Evolutionary conservation across 2,329 filamentous ascomycete species (phyloP).

Genomic region (Aspergillus tubingensis): DNA sequence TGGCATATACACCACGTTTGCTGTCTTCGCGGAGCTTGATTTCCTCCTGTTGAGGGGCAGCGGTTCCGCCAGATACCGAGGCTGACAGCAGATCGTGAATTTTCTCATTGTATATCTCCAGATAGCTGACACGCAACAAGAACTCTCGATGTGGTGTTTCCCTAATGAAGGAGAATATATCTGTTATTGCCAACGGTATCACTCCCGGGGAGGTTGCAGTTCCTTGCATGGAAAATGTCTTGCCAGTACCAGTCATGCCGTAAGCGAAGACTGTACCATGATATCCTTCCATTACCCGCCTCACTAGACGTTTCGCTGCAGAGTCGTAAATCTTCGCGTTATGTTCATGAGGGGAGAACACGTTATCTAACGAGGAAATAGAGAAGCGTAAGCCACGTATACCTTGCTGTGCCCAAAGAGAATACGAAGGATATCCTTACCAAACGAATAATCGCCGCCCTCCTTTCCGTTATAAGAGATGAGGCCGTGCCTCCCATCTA

Average conservation of each 20-base stretch:
- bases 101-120: conserved; percentile 98
- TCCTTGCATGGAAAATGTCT: conserved; percentile 99
- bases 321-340: conserved; percentile 95
- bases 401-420: background rate
- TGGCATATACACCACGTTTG: conserved; percentile 95
- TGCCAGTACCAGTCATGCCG: conserved; percentile 97
- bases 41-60: conserved; percentile 71
- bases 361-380: conserved; percentile 69
- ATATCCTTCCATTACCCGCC: conserved; percentile 98
- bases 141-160: conserved; percentile 96
- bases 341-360: conserved; percentile 90
- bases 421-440: conserved; percentile 53
- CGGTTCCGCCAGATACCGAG: conserved; percentile 59
- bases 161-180: conserved; percentile 98
- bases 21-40: conserved; percentile 97
- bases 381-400: conserved; percentile 21
- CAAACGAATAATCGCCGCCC: conserved; percentile 89
- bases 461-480: conserved; percentile 86
- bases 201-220: conserved; percentile 94
- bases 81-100: conserved; percentile 91
- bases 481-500: conserved; percentile 79
- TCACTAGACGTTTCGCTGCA: conserved; percentile 87
- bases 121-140: conserved; percentile 89
- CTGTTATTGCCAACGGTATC: conserved; percentile 94
- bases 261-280: conserved; percentile 98